A percentile compares a stretch with the other conserved stretches of the same genome.
Conservation (phyloP, 169 alveolate species). For the Cryptosporidium sp. region DNA sequence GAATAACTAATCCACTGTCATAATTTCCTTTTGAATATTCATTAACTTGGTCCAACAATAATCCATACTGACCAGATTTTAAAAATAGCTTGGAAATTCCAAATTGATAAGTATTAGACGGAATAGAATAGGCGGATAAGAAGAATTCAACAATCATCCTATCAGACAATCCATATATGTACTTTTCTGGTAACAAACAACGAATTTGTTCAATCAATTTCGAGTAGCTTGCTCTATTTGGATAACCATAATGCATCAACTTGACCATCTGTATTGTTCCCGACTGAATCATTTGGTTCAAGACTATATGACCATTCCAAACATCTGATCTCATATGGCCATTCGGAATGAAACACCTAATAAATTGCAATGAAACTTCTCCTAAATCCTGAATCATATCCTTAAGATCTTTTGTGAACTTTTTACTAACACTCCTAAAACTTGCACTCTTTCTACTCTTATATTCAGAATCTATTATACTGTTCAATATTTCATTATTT, state of each 20-base stretch:
- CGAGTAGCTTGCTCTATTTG: conserved; percentile 73
- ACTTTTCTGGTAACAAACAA: conserved; percentile 66
- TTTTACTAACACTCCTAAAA: conserved; percentile 79
- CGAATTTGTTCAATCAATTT: conserved; percentile 51
- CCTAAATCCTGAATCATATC: conserved; percentile 77
- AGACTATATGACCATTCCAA: conserved; percentile 68
- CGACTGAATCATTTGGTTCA: conserved; percentile 76
- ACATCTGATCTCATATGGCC: conserved; percentile 73
- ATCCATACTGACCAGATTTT: conserved; percentile 73
- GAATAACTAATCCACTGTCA: conserved; percentile 19
- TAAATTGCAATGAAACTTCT: conserved; percentile 77
- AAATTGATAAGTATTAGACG: conserved; percentile 60
- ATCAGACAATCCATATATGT: conserved; percentile 67
- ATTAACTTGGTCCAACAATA: conserved; percentile 58
- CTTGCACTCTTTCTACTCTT: conserved; percentile 58
- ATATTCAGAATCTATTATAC: conserved; percentile 35
- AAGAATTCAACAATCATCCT: conserved; percentile 69
- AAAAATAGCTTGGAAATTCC: conserved; percentile 65
- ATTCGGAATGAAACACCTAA: conserved; percentile 80
- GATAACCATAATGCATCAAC: conserved; percentile 79
- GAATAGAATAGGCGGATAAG: conserved; percentile 54
- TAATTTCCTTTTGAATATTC: conserved; percentile 52
- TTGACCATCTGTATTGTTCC: conserved; percentile 78
- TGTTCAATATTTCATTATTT: conserved; percentile 66
- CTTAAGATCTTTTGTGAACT: conserved; percentile 78